phyloP scores from a whole-genome alignment of 371 early-diverging fungal genomes.

The Rhizopus sp. region DNA sequence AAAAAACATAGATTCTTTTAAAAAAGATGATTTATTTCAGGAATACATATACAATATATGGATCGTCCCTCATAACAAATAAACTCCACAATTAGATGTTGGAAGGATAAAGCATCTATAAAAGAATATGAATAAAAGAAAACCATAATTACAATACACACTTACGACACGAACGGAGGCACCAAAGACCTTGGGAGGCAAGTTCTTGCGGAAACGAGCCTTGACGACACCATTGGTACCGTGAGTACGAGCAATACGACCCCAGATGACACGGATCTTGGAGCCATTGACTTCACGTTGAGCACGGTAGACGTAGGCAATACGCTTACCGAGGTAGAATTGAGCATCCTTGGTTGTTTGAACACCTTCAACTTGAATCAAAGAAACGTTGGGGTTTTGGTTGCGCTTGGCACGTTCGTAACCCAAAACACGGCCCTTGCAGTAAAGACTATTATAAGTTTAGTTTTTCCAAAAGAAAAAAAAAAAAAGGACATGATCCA shows the following conservation, averaged over 20 bases:
- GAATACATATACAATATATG: background rate
- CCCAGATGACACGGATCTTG: slow-evolving; percentile 96
- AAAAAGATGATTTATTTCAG: background rate
- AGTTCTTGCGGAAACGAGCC: slow-evolving; percentile 92
- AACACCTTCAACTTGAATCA: slow-evolving; percentile 92
- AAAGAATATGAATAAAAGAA: slow-evolving; percentile 2
- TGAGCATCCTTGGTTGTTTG: slow-evolving; percentile 80
- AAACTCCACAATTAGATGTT: slow-evolving; percentile 59
- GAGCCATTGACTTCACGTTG: slow-evolving; percentile 89
- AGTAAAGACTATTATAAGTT: slow-evolving; percentile 80
- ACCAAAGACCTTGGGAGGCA: slow-evolving; percentile 92
- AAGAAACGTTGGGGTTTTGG: slow-evolving; percentile 85
- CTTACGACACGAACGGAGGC: slow-evolving; percentile 85
- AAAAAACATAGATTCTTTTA: background rate
- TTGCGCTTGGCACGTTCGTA: slow-evolving; percentile 90
- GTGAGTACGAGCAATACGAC: slow-evolving; percentile 91
- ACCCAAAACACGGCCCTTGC: slow-evolving; percentile 93
- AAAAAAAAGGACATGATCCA: slow-evolving; percentile 8
- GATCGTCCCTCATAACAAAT: background rate
- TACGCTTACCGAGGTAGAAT: slow-evolving; percentile 89
- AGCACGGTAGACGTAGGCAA: slow-evolving; percentile 82
- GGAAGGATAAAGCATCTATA: slow-evolving; percentile 92
- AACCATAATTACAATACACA: slow-evolving; percentile 3
- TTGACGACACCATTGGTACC: slow-evolving; percentile 91
- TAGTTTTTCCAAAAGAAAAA: slow-evolving; percentile 2